phyloP scores from a whole-genome alignment of 495 filamentous ascomycete species.

The Xylona heveae region DNA sequence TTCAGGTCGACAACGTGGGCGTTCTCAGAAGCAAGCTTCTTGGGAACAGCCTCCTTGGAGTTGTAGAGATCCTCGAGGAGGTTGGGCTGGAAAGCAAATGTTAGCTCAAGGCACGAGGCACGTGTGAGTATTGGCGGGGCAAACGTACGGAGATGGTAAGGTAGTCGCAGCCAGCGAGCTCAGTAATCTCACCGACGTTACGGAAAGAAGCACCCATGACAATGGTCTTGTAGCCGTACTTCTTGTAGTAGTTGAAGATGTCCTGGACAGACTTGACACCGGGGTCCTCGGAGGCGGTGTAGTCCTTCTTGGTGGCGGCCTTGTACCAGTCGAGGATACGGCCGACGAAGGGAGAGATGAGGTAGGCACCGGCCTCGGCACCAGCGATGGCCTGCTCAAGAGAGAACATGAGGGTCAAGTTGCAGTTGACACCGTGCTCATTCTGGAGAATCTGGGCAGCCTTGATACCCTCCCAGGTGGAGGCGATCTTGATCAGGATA shows the following conservation, averaged over 20 bases:
- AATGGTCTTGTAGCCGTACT: conserved; percentile 93
- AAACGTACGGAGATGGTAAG: conserved; percentile 77
- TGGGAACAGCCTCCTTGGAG: conserved; percentile 53
- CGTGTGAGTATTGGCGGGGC: neutral
- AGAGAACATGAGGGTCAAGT: conserved; percentile 99
- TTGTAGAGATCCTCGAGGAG: conserved; percentile 87
- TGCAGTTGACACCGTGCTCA: conserved; percentile 88
- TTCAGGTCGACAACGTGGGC: conserved; percentile 50
- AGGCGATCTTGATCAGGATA: conserved; percentile 77
- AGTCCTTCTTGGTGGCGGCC: conserved; percentile 83
- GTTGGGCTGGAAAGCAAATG: conserved; percentile 41
- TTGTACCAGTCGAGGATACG: conserved; percentile 99
- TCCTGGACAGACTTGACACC: conserved; percentile 85
- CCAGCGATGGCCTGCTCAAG: conserved; percentile 84
- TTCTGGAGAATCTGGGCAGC: conserved; percentile 86
- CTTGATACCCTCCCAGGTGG: conserved; percentile 93
- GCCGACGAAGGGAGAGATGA: conserved; percentile 98
- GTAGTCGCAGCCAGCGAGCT: conserved; percentile 96
- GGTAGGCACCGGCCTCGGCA: conserved; percentile 90
- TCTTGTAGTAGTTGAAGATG: conserved; percentile 99
- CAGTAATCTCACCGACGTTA: conserved; percentile 86
- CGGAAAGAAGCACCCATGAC: conserved; percentile 99
- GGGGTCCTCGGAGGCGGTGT: conserved; percentile 71
- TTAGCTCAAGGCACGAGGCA: conserved; percentile 1
- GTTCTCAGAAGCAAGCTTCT: conserved; percentile 65